Percentiles rank a stretch among this genome's conserved stretches.
These are phyloP conservation scores for Triticum aestivum DNA, from an alignment of 176 grass and related monocot genomes.

Conservation along the genomic window IWGSC_CS_RefSeq_v2.1 NC_057814.1:593206045-593206544, in stretches of 20 bases:
- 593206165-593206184: conserved; percentile 32
- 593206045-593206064: not conserved
- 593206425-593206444: conserved; percentile 93
- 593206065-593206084: not conserved
- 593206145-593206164: conserved; percentile 11
- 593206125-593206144: conserved; percentile 12
- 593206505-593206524: conserved; percentile 52
- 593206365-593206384: not conserved
- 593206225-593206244: not conserved
- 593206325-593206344: not conserved
- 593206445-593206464: conserved; percentile 99
- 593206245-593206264: conserved; percentile 83
- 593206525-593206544: not conserved
- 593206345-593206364: not conserved
- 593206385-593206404: conserved; percentile 46
- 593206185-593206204: conserved; percentile 9
- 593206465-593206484: conserved; percentile 96
- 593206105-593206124: conserved; percentile 26
- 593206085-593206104: conserved; percentile 6
- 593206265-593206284: conserved; percentile 56
- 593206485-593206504: conserved; percentile 87
- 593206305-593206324: not conserved
- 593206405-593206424: conserved; percentile 98
- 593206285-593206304: not conserved
- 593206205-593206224: no score